phyloP scores from a whole-genome alignment of 1,284 basidiomycete genomes.

The Ustilago nuda region DNA sequence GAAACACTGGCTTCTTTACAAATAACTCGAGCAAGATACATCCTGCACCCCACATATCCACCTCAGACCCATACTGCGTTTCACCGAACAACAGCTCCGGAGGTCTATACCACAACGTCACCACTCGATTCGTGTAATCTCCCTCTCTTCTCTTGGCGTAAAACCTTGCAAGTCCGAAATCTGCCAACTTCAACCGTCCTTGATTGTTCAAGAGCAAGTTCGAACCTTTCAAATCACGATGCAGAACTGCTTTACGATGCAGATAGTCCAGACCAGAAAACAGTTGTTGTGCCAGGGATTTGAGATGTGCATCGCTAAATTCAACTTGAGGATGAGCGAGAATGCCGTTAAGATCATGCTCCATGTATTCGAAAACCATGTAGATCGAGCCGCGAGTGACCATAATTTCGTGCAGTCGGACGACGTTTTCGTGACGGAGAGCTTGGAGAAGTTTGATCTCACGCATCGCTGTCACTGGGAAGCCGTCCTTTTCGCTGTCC shows the following conservation, averaged over 20 bases:
- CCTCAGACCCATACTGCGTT: constrained; percentile 95
- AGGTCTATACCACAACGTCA: constrained; percentile 98
- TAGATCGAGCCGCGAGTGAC: constrained; percentile 87
- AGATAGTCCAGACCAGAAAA: constrained; percentile 91
- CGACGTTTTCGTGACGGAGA: constrained; percentile 87
- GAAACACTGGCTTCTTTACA: constrained; percentile 92
- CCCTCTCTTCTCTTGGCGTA: constrained; percentile 89
- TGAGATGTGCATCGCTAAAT: constrained; percentile 88
- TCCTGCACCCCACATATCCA: constrained; percentile 99
- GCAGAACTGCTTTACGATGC: constrained; percentile 93
- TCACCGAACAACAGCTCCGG: constrained; percentile 95
- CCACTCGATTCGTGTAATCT: constrained; percentile 98
- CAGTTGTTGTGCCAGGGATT: constrained; percentile 95
- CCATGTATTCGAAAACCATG: constrained; percentile 99
- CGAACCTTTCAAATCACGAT: constrained; percentile 97
- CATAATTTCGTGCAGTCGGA: constrained; percentile 96
- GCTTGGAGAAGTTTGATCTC: constrained; percentile 98
- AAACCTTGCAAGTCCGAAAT: constrained; percentile 97
- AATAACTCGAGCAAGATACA: constrained; percentile 99
- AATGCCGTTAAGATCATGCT: constrained; percentile 96
- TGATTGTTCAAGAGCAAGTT: constrained; percentile 95
- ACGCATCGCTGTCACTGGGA: constrained; percentile 98
- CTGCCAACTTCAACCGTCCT: constrained; percentile 93
- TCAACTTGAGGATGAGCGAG: constrained; percentile 86
- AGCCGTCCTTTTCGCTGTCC: constrained; percentile 97